phyloP scores from a whole-genome alignment of 1,139 yeast genomes.

The Yamadazyma songkhlaensis region DNA sequence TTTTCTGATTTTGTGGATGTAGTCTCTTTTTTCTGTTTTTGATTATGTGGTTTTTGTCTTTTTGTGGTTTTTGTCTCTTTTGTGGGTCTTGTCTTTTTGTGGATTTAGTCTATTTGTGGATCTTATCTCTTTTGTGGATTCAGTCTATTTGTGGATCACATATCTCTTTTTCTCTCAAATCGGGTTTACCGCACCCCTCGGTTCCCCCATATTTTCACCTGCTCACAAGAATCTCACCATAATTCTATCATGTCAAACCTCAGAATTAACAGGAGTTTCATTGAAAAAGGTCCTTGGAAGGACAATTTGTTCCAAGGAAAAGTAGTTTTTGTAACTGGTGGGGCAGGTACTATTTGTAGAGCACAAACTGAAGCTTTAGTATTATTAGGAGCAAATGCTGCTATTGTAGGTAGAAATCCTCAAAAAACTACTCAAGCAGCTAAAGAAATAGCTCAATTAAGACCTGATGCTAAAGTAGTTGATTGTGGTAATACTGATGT shows the following conservation, averaged over 20 bases:
- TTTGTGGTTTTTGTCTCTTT: no score
- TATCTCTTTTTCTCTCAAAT: no score
- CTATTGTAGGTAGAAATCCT: slow-evolving; percentile 75
- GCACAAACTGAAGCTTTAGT: slow-evolving; percentile 88
- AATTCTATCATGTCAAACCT: slow-evolving; percentile 3
- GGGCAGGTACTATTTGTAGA: slow-evolving; percentile 92
- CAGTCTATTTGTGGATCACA: no score
- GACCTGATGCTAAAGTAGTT: slow-evolving; percentile 65
- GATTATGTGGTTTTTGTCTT: no score
- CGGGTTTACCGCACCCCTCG: no score
- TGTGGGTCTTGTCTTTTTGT: no score
- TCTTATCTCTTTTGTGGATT: no score
- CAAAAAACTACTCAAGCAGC: slow-evolving; percentile 71
- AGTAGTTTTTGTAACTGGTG: slow-evolving; percentile 92
- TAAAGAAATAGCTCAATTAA: slow-evolving; percentile 53
- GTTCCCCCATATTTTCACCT: no score
- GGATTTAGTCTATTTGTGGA: no score
- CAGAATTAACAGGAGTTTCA: slow-evolving; percentile 4
- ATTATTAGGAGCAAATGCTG: slow-evolving; percentile 82
- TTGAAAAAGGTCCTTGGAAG: slow-evolving; percentile 23
- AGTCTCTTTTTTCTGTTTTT: no score
- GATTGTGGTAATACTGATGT: slow-evolving; percentile 80
- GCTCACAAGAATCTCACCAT: no score
- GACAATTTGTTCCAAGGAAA: slow-evolving; percentile 75
- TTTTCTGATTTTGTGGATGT: no score